Conservation (phyloP, 345 rosid species). For the Arabidopsis arenosa region DNA sequence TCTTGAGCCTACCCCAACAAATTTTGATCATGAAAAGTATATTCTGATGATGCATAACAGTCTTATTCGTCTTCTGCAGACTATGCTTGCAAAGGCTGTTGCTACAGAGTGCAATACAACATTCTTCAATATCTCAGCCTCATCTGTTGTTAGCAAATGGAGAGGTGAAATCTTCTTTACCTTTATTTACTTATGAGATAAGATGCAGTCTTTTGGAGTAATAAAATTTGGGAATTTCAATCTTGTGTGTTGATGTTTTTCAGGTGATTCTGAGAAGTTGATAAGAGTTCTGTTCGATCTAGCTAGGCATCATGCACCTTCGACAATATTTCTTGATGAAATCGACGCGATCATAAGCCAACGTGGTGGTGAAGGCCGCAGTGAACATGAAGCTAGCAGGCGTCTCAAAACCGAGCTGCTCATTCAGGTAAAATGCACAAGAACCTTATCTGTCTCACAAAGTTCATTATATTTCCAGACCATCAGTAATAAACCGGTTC, state of each 20-base stretch:
- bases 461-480: not conserved
- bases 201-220: not conserved
- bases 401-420: conserved; percentile 99
- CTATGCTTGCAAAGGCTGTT: conserved; percentile 99
- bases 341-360: conserved; percentile 97
- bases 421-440: conserved; percentile 69
- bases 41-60: not conserved
- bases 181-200: not conserved
- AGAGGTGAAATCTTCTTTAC: conserved; percentile 46
- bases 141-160: conserved; percentile 99
- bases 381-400: conserved; percentile 99
- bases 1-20: not conserved
- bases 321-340: conserved; percentile 97
- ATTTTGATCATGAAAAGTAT: not conserved
- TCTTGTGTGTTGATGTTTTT: conserved; percentile 30
- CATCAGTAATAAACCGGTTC: conserved; percentile 11
- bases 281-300: conserved; percentile 92
- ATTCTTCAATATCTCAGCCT: conserved; percentile 96
- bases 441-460: conserved; percentile 4
- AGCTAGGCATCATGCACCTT: conserved; percentile 96
- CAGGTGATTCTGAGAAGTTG: conserved; percentile 98
- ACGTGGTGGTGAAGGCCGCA: conserved; percentile 94
- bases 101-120: conserved; percentile 99
- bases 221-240: not conserved
- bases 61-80: conserved; percentile 51